A percentile compares a stretch with the other conserved stretches of the same genome.
Conservation (phyloP, 2,329 filamentous ascomycete genomes). For the Neoarthrinium moseri region DNA sequence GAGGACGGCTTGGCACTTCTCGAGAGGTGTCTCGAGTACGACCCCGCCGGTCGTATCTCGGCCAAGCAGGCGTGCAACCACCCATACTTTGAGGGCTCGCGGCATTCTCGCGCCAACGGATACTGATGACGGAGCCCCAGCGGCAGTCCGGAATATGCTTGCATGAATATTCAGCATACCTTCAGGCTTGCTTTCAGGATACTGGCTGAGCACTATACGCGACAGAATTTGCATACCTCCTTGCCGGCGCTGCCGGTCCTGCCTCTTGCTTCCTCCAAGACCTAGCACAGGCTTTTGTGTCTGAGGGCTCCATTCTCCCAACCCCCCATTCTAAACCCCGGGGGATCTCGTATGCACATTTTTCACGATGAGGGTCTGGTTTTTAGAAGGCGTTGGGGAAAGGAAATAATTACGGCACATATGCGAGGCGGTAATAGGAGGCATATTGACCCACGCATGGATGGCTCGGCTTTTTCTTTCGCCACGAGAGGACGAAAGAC, state of each 20-base stretch:
- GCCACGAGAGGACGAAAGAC: too few relatives aligned
- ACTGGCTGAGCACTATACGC: constrained; percentile 10
- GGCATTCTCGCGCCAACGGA: constrained; percentile 18
- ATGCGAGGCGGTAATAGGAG: too few relatives aligned
- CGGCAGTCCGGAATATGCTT: constrained; percentile 11
- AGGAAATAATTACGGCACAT: constrained; percentile 1
- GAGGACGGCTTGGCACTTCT: constrained; percentile 67
- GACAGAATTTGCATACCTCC: background rate
- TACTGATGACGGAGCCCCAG: constrained; percentile 16
- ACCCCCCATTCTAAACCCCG: background rate
- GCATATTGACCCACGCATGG: too few relatives aligned
- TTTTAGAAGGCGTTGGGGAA: constrained; percentile 10
- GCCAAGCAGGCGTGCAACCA: constrained; percentile 86
- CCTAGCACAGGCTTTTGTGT: too few relatives aligned
- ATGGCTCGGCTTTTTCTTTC: too few relatives aligned
- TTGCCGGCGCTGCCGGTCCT: background rate
- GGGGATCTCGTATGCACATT: background rate
- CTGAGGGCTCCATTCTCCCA: background rate
- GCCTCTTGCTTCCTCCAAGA: background rate
- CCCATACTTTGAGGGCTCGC: constrained; percentile 67
- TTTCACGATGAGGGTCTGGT: background rate
- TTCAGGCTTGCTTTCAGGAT: constrained; percentile 26
- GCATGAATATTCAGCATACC: constrained; percentile 16
- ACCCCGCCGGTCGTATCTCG: constrained; percentile 82
- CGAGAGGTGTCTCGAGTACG: constrained; percentile 76